These are phyloP conservation scores for Eremomyces bilateralis DNA, from an alignment of 495 filamentous ascomycete genomes.

Conservation along the genomic window DNA sequence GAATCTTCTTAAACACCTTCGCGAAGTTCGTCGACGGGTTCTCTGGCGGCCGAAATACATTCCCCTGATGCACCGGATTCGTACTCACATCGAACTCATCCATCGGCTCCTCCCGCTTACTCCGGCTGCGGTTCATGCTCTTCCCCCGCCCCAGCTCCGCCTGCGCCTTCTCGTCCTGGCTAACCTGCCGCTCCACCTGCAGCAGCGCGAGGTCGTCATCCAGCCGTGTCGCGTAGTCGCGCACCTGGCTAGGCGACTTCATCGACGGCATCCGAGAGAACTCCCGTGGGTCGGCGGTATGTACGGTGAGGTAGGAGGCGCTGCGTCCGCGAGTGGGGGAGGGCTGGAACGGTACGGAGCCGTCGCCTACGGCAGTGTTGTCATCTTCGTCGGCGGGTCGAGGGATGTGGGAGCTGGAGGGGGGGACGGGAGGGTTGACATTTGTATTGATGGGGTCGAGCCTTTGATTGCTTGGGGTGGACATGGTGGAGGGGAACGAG, in stretches of 20 bases:
- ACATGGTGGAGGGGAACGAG: too few relatives aligned
- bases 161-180: slow-evolving; percentile 27
- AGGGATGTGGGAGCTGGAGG: too few relatives aligned
- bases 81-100: slow-evolving; percentile 70
- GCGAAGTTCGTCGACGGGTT: slow-evolving; percentile 40
- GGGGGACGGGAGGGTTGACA: too few relatives aligned
- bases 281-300: slow-evolving; percentile 10
- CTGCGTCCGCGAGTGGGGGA: neutral
- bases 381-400: too few relatives aligned
- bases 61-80: slow-evolving; percentile 50
- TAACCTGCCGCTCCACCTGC: slow-evolving; percentile 57
- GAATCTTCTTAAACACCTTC: slow-evolving; percentile 41
- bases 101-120: slow-evolving; percentile 32
- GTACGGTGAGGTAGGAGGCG: slow-evolving; percentile 7
- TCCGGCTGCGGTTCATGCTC: slow-evolving; percentile 29
- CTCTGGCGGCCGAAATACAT: slow-evolving; percentile 44
- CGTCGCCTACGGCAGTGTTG: neutral
- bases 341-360: neutral
- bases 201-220: slow-evolving; percentile 73
- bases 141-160: slow-evolving; percentile 18
- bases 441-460: too few relatives aligned
- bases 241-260: slow-evolving; percentile 27
- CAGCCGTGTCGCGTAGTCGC: slow-evolving; percentile 49
- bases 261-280: slow-evolving; percentile 17
- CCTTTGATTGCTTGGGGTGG: too few relatives aligned